Evolutionary conservation across 345 rosid species (phyloP).

Genomic region (Camelina sativa): DNA sequence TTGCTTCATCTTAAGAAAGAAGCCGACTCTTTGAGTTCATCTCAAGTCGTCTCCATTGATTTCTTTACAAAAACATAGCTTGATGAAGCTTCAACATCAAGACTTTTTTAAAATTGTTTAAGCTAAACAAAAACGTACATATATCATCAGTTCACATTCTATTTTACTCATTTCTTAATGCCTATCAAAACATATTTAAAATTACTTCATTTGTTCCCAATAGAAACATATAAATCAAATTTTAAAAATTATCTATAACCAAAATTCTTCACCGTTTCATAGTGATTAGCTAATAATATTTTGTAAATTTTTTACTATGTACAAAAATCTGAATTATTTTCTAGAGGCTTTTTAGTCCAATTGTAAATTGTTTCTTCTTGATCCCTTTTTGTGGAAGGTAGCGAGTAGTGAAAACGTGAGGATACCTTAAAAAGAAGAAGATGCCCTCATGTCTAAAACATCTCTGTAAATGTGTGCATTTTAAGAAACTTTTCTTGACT

Average conservation of each 20-base stretch:
- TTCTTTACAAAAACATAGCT: constrained; percentile 7
- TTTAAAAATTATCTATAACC: not conserved
- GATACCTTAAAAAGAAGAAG: constrained; percentile 29
- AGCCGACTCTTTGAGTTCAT: constrained; percentile 44
- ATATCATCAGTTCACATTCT: constrained; percentile 3
- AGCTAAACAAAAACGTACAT: constrained; percentile 4
- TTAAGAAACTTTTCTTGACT: constrained; percentile 33
- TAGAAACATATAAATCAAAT: no score
- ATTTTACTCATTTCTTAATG: not conserved
- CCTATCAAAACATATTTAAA: constrained; percentile 1
- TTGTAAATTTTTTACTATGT: not conserved
- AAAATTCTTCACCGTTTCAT: not conserved
- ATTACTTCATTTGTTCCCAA: not conserved
- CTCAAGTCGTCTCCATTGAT: constrained; percentile 32
- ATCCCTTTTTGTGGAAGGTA: constrained; percentile 32
- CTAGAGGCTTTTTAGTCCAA: not conserved
- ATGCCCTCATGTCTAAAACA: constrained; percentile 24
- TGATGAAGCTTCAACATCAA: constrained; percentile 30
- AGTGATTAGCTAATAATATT: constrained; percentile 10
- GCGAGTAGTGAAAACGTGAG: constrained; percentile 28
- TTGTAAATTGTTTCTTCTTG: not conserved
- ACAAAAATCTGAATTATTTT: not conserved
- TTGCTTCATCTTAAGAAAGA: constrained; percentile 44
- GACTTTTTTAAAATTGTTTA: not conserved
- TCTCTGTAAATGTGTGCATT: constrained; percentile 37